A percentile compares a stretch with the other conserved stretches of the same genome.
These are phyloP conservation scores for Malus hybrid DNA, from an alignment of 331 rosid species.

Conservation along the genomic window DNA sequence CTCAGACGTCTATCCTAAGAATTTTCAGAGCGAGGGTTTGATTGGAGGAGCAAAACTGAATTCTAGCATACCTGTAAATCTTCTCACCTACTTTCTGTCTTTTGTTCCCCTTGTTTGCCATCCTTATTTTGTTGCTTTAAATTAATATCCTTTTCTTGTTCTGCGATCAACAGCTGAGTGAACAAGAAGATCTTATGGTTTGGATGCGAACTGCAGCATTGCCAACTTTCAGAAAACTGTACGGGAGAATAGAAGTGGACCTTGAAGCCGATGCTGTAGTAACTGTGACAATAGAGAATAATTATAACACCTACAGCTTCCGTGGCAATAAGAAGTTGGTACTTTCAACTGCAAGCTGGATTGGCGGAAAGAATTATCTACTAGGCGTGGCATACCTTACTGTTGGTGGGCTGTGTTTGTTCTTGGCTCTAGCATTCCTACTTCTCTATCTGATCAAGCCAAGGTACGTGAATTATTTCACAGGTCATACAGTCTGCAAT, in stretches of 20 bases:
- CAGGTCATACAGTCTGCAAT: background rate
- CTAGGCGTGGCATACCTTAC: constrained; percentile 63
- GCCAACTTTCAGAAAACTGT: constrained; percentile 74
- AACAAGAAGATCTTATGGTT: constrained; percentile 86
- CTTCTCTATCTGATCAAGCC: constrained; percentile 69
- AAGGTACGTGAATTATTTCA: constrained; percentile 36
- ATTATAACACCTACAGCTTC: constrained; percentile 73
- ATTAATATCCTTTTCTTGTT: constrained; percentile 14
- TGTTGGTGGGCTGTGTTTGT: constrained; percentile 53
- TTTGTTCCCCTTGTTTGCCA: background rate
- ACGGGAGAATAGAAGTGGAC: constrained; percentile 70
- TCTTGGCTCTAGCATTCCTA: constrained; percentile 47
- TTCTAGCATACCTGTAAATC: constrained; percentile 49
- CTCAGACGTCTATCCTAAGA: constrained; percentile 60
- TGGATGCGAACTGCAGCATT: constrained; percentile 93
- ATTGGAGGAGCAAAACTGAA: constrained; percentile 76
- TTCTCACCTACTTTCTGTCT: background rate
- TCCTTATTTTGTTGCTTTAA: background rate
- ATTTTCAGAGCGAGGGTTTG: constrained; percentile 46
- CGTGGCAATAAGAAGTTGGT: constrained; percentile 60
- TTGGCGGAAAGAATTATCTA: constrained; percentile 77
- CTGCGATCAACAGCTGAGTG: constrained; percentile 47
- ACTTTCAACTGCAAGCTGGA: constrained; percentile 77
- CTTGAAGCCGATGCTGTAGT: constrained; percentile 52
- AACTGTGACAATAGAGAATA: constrained; percentile 51